phyloP scores from a whole-genome alignment of 305 asterid genomes.

The Fraxinus sp. region DNA sequence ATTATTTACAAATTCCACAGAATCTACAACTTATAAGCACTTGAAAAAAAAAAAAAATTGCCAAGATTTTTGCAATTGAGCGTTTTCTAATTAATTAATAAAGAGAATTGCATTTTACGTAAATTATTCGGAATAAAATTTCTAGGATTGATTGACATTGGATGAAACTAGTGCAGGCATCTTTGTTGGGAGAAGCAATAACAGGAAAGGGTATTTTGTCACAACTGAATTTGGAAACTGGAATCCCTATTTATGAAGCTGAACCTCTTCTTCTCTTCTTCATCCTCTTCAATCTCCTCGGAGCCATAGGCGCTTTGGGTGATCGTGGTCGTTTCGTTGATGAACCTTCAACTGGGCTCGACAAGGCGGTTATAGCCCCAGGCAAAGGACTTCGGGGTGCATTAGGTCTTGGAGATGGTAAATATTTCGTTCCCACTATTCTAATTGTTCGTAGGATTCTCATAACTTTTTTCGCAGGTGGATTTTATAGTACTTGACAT shows the following conservation, averaged over 20 bases:
- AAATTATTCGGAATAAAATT: neutral
- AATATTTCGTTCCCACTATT: neutral
- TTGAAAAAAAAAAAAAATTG: neutral
- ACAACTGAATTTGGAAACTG: conserved; percentile 75
- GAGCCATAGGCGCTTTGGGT: conserved; percentile 90
- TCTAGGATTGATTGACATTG: neutral
- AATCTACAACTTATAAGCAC: neutral
- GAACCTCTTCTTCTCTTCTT: conserved; percentile 69
- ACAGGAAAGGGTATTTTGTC: conserved; percentile 82
- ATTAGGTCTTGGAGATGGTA: conserved; percentile 59
- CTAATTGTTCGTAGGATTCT: neutral
- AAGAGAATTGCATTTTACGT: neutral
- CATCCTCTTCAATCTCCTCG: conserved; percentile 75
- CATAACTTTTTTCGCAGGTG: neutral
- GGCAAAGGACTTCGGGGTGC: conserved; percentile 64
- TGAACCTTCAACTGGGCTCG: conserved; percentile 57
- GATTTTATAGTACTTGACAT: neutral
- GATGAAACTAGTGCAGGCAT: conserved; percentile 52
- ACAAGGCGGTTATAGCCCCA: conserved; percentile 66
- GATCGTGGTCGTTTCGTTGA: conserved; percentile 83
- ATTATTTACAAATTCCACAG: no score
- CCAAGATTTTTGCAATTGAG: neutral
- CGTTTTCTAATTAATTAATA: neutral
- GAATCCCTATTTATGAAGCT: conserved; percentile 82
- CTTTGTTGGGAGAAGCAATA: conserved; percentile 77